phyloP scores from a whole-genome alignment of 345 rosid species.

The Capsella bursapastoris region DNA sequence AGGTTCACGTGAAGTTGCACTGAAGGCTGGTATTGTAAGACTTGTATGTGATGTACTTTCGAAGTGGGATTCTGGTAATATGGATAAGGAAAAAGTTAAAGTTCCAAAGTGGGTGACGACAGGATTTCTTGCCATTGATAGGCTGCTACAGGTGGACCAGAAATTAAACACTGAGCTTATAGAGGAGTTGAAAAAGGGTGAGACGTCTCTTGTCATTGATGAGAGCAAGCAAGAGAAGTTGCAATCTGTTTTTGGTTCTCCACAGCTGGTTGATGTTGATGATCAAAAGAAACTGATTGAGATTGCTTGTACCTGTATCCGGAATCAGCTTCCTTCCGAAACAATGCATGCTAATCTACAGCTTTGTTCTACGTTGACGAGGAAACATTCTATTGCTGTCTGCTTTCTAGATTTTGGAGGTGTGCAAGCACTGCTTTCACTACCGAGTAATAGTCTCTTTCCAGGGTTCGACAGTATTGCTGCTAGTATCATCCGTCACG shows the following conservation, averaged over 20 bases:
- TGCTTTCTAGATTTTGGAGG: slow-evolving; percentile 89
- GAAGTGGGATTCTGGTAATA: slow-evolving; percentile 70
- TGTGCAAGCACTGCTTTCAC: slow-evolving; percentile 71
- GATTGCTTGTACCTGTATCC: slow-evolving; percentile 85
- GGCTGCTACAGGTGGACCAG: slow-evolving; percentile 82
- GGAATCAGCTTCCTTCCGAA: slow-evolving; percentile 81
- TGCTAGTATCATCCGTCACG: slow-evolving; percentile 84
- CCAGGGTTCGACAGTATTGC: slow-evolving; percentile 91
- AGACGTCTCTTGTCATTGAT: slow-evolving; percentile 54
- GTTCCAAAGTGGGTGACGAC: slow-evolving; percentile 96
- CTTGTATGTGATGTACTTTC: slow-evolving; percentile 72
- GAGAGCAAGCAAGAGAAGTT: slow-evolving; percentile 72
- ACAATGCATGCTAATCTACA: slow-evolving; percentile 93
- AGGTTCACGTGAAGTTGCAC: slow-evolving; percentile 82
- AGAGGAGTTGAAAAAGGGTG: slow-evolving; percentile 67
- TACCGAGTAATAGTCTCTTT: slow-evolving; percentile 88
- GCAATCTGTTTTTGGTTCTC: slow-evolving; percentile 60
- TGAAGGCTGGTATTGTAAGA: slow-evolving; percentile 74
- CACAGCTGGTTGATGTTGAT: slow-evolving; percentile 56
- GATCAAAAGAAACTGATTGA: slow-evolving; percentile 83
- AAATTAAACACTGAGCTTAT: slow-evolving; percentile 76
- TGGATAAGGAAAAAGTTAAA: slow-evolving; percentile 52
- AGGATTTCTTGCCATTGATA: slow-evolving; percentile 92
- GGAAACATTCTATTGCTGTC: slow-evolving; percentile 78
- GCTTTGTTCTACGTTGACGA: slow-evolving; percentile 84